These are phyloP conservation scores for Fusarium scirpi DNA, from an alignment of 2,329 filamentous ascomycete species.

Conservation along the genomic window DNA sequence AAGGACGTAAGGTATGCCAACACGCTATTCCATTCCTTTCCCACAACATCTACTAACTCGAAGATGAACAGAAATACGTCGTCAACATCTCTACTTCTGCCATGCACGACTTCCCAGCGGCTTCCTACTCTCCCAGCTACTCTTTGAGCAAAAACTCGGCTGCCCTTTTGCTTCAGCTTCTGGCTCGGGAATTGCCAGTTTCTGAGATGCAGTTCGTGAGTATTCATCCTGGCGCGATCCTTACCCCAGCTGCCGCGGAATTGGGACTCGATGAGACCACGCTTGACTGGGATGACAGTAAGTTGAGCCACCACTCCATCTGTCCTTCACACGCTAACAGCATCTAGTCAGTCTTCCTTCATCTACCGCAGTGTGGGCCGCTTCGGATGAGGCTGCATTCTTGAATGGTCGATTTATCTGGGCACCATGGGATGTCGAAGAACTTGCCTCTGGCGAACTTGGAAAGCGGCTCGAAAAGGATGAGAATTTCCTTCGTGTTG, in stretches of 20 bases:
- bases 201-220: not conserved
- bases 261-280: not conserved
- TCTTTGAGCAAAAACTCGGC: not conserved
- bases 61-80: not conserved
- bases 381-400: not conserved
- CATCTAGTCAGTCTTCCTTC: not conserved
- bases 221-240: not conserved
- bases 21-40: rapidly evolving
- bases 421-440: slow-evolving; percentile 10
- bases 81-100: slow-evolving; percentile 3
- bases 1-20: not conserved
- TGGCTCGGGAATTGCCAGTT: not conserved
- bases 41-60: rapidly evolving
- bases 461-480: not conserved
- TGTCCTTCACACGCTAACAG: rapidly evolving
- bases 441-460: not conserved
- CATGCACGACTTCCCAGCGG: not conserved
- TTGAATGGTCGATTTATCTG: slow-evolving; percentile 11
- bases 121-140: not conserved
- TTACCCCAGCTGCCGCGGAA: not conserved
- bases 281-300: not conserved
- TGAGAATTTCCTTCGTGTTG: not conserved
- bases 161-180: not conserved
- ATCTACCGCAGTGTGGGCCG: not conserved
- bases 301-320: not conserved